Percentiles rank a stretch among this genome's conserved stretches.
phyloP scores from a whole-genome alignment of 1,284 basidiomycete genomes.

The Ceratobasidium sp. region DNA sequence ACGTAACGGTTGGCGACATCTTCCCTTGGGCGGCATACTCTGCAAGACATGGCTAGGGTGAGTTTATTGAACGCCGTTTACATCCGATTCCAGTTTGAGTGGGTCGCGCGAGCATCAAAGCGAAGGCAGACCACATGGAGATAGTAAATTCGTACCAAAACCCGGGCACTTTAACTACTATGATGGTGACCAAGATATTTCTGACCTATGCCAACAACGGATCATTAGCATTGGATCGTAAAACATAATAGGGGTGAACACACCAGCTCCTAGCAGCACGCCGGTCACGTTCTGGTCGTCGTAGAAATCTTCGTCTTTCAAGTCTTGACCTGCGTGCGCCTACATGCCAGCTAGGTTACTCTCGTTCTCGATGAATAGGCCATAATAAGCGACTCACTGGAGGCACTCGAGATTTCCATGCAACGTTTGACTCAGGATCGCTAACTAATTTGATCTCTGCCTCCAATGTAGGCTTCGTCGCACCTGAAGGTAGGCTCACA shows the following conservation, averaged over 20 bases:
- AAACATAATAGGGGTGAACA: not conserved
- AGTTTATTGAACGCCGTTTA: no score
- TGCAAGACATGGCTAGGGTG: no score
- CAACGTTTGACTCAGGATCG: constrained; percentile 7
- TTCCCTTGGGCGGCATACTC: not conserved
- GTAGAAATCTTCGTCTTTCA: constrained; percentile 26
- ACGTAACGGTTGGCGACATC: not conserved
- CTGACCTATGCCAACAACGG: not conserved
- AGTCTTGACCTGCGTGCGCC: constrained; percentile 5
- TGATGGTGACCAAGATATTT: constrained; percentile 25
- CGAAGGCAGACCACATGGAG: no score
- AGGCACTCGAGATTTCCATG: constrained; percentile 15
- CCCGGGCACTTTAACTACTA: not conserved
- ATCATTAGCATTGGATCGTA: not conserved
- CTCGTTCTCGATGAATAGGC: not conserved
- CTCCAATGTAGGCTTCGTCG: constrained; percentile 13
- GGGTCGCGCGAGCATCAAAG: no score
- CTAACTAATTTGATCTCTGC: not conserved
- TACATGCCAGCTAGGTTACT: not conserved
- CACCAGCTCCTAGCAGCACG: constrained; percentile 6
- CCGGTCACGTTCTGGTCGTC: constrained; percentile 21
- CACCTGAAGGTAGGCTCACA: constrained; percentile 15
- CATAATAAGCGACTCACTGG: not conserved
- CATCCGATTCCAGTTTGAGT: no score
- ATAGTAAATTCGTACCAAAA: not conserved